Percentiles rank a stretch among this genome's conserved stretches.
These are phyloP conservation scores for Saccharomycopsis fibuligera DNA, from an alignment of 805 yeast species.

Conservation along the genomic window DNA sequence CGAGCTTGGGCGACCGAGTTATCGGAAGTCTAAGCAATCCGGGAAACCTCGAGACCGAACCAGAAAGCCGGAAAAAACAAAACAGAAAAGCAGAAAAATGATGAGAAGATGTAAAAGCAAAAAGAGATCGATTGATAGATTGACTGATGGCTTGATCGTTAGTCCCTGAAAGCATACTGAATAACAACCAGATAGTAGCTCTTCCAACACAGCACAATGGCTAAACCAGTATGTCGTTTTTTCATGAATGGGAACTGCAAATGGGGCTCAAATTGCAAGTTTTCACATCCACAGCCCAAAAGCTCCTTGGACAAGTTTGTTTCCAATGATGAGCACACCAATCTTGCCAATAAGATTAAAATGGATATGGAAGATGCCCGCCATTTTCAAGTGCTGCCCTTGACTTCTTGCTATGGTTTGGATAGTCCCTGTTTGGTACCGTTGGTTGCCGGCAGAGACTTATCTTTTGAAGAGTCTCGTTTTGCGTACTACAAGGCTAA, in stretches of 20 bases:
- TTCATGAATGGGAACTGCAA: neutral
- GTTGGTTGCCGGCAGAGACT: neutral
- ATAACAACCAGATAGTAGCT: too few species aligned
- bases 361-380: neutral
- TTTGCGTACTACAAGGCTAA: neutral
- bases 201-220: too few species aligned
- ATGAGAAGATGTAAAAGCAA: too few species aligned
- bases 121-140: too few species aligned
- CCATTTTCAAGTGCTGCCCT: neutral
- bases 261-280: neutral
- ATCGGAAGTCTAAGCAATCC: too few species aligned
- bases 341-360: neutral
- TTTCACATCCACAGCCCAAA: neutral
- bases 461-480: neutral
- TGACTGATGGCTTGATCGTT: too few species aligned
- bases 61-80: too few species aligned
- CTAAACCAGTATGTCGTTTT: slow-evolving; percentile 1
- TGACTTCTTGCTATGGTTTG: neutral
- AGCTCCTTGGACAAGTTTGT: neutral
- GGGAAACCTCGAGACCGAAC: too few species aligned
- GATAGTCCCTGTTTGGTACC: neutral
- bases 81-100: too few species aligned
- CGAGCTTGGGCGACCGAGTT: too few species aligned
- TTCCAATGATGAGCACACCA: neutral
- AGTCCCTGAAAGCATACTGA: too few species aligned